Evolutionary conservation across 139 green algal genomes (phyloP).

Genomic region (Chlorella ohadii): DNA sequence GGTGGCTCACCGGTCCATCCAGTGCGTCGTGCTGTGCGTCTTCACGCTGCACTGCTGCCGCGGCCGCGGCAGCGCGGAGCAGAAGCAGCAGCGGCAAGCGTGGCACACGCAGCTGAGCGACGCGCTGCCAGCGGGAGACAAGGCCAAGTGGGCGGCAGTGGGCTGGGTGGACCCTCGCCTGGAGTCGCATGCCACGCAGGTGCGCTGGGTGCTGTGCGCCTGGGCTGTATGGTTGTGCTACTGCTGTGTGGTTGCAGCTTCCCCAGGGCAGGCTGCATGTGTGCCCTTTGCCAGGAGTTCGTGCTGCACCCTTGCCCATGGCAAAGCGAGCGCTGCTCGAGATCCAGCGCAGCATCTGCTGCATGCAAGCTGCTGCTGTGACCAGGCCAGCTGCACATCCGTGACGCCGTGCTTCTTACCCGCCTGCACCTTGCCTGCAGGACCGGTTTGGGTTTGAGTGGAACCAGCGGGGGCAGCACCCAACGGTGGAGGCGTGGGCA

Average conservation of each 20-base stretch:
- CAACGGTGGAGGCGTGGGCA: constrained; percentile 13
- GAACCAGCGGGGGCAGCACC: constrained; percentile 20
- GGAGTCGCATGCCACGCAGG: constrained; percentile 25
- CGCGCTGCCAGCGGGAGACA: not conserved
- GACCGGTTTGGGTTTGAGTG: constrained; percentile 30
- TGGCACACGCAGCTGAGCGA: constrained; percentile 3
- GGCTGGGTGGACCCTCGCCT: constrained; percentile 28
- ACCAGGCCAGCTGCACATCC: no score
- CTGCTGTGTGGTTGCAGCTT: no score
- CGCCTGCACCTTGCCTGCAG: not conserved
- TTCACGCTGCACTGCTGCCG: constrained; percentile 31
- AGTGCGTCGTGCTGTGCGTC: constrained; percentile 31
- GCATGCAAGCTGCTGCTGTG: no score
- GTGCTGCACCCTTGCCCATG: no score
- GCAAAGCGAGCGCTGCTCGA: no score
- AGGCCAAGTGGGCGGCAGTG: constrained; percentile 5
- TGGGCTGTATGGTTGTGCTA: no score
- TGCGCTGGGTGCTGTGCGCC: not conserved
- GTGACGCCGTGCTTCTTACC: no score
- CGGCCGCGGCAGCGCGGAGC: constrained; percentile 10
- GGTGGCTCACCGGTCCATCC: constrained; percentile 6
- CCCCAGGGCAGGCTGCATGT: no score
- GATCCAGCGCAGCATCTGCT: no score
- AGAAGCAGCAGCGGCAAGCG: constrained; percentile 2
- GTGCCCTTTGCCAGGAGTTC: no score